Evolutionary conservation across 2,329 filamentous ascomycete genomes (phyloP), one percentile per base, ranked within the genome.

Genomic region (Claviceps sp.): DNA sequence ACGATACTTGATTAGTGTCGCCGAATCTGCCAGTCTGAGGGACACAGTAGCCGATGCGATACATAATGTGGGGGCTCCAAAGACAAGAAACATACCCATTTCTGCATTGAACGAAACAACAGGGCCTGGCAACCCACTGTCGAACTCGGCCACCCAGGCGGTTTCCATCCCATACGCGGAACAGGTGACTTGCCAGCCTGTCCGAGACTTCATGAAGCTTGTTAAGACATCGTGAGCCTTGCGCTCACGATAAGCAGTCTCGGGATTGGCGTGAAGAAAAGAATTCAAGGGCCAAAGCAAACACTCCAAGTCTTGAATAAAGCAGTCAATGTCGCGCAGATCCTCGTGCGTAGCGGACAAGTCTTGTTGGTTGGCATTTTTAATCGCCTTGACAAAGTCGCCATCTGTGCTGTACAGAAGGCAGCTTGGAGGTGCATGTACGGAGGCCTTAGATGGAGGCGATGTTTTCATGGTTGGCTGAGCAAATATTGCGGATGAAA

Each of bases 221-320:
- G 68, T 70, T 36, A 74, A 59, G 5, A 63, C 57, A 14, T 68
- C 61, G 52, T 74, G 71, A 0, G 72, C 71, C 20, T 67, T 67
- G 50, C 62, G 59, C 54, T 74, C 71, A 43, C 70, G 60, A 54
- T 67, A 73, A 5, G 63, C 52, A 5, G 70, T 59, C 56, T 74
- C 71, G 0, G 71, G 71, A 45, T 73, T 64, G 43, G 68, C 67
- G 57, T 72, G 71, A n/a, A 74, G 68, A 41, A 64, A 61, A 7
- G 66, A 63, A 54, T 67, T 71, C 40, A 73, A 59, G 5, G 60
- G 55, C 58, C 68, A 67, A 1, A 72, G 59, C 0, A 54, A 16
- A 56, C 52, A 18, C 47, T 48, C 34, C 41, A 54, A 24, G 7
- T 24, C 22, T 16, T 59, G 43, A 26, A 63, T 49, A 14, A 59